Percentiles rank a stretch among this genome's conserved stretches.
phyloP scores from a whole-genome alignment of 371 early-diverging fungal genomes.

The Mortierella sp. region DNA sequence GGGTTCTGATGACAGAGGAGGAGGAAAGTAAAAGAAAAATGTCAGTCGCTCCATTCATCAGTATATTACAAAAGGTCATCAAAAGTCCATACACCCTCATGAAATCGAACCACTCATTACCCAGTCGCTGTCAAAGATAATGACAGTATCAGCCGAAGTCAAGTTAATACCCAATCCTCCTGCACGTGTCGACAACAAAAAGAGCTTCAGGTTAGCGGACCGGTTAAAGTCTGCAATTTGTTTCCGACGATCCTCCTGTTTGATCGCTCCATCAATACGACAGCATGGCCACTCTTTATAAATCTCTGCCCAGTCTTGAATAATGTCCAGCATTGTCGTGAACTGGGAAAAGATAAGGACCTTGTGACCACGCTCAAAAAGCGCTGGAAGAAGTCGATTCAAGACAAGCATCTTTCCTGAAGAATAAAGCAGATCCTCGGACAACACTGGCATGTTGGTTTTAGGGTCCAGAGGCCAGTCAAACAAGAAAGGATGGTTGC shows the following conservation, averaged over 20 bases:
- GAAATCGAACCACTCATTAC: too few species aligned
- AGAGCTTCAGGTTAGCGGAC: conserved; percentile 73
- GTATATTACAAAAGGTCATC: background rate
- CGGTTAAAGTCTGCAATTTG: conserved; percentile 76
- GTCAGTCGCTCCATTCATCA: conserved; percentile 1
- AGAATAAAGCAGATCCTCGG: conserved; percentile 64
- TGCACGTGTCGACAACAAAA: conserved; percentile 97
- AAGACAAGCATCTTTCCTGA: conserved; percentile 92
- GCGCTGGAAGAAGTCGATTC: conserved; percentile 81
- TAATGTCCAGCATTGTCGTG: conserved; percentile 90
- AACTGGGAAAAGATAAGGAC: conserved; percentile 97
- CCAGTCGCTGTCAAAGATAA: conserved; percentile 95
- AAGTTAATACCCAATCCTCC: conserved; percentile 97
- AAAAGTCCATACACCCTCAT: too few species aligned
- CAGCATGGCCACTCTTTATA: conserved; percentile 85
- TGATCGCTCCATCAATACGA: conserved; percentile 93
- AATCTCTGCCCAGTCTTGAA: conserved; percentile 88
- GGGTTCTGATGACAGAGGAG: conserved; percentile 79
- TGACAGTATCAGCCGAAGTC: conserved; percentile 94
- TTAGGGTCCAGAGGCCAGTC: conserved; percentile 75
- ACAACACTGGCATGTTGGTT: conserved; percentile 63
- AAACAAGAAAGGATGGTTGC: conserved; percentile 96
- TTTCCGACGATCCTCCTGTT: conserved; percentile 80
- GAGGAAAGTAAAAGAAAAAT: background rate
- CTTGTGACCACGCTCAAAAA: conserved; percentile 84